These are phyloP conservation scores for Helenozyma rhizophorensis DNA, from an alignment of 805 yeast genomes.

Conservation along the genomic window DNA sequence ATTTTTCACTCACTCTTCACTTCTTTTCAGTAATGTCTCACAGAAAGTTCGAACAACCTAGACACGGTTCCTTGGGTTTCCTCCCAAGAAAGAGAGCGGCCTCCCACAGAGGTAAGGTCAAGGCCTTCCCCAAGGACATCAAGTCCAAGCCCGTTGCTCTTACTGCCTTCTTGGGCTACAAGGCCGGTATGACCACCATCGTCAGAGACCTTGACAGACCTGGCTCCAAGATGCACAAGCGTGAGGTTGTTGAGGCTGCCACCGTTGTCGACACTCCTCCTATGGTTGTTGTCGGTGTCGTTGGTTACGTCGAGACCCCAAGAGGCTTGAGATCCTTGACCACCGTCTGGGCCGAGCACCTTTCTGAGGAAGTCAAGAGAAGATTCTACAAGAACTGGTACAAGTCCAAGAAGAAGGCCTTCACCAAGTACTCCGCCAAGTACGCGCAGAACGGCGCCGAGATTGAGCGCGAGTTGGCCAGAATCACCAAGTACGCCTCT, in stretches of 20 bases:
- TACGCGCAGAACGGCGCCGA: slow-evolving; percentile 88
- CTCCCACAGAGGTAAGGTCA: slow-evolving; percentile 97
- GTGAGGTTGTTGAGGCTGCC: slow-evolving; percentile 99
- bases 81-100: slow-evolving; percentile 99
- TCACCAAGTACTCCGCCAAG: slow-evolving; percentile 99
- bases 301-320: slow-evolving; percentile 99
- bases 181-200: slow-evolving; percentile 99
- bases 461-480: slow-evolving; percentile 93
- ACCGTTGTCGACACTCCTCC: slow-evolving; percentile 99
- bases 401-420: slow-evolving; percentile 99
- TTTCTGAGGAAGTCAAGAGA: slow-evolving; percentile 98
- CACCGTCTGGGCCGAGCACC: slow-evolving; percentile 99
- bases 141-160: slow-evolving; percentile 96
- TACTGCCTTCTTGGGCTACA: slow-evolving; percentile 99
- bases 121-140: slow-evolving; percentile 99
- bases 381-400: slow-evolving; percentile 99
- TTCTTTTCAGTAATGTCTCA: slow-evolving; percentile 75
- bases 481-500: slow-evolving; percentile 96
- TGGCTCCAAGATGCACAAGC: slow-evolving; percentile 99
- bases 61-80: slow-evolving; percentile 99
- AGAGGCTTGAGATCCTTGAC: slow-evolving; percentile 99
- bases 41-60: slow-evolving; percentile 99
- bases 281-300: slow-evolving; percentile 98
- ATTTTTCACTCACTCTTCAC: slow-evolving; percentile 16
- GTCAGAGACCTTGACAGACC: slow-evolving; percentile 99